phyloP scores from a whole-genome alignment of 2,329 filamentous ascomycete genomes.

The Clonostachys chloroleuca region DNA sequence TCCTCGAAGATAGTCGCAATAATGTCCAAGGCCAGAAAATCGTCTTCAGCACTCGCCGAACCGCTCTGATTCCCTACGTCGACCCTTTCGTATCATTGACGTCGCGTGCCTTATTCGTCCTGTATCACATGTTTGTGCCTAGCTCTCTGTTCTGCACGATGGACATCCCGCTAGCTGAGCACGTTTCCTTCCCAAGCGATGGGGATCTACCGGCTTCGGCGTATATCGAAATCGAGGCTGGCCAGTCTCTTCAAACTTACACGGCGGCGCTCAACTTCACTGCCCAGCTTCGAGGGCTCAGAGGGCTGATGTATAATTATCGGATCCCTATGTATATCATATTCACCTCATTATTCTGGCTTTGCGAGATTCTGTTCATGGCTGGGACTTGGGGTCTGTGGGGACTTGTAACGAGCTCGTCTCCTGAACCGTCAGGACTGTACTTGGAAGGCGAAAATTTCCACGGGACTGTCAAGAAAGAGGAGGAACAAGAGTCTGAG shows the following conservation, averaged over 20 bases:
- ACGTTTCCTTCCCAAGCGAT: constrained; percentile 52
- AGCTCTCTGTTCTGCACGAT: constrained; percentile 60
- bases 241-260: constrained; percentile 73
- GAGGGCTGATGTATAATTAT: constrained; percentile 86
- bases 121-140: constrained; percentile 65
- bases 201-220: constrained; percentile 37
- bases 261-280: constrained; percentile 61
- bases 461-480: constrained; percentile 11
- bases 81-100: constrained; percentile 64
- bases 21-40: constrained; percentile 31
- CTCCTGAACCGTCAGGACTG: constrained; percentile 4
- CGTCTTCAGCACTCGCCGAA: constrained; percentile 63
- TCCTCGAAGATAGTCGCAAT: constrained; percentile 19
- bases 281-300: constrained; percentile 70
- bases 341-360: constrained; percentile 73
- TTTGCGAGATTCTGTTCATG: constrained; percentile 65
- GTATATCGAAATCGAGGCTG: constrained; percentile 64
- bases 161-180: constrained; percentile 68
- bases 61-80: constrained; percentile 75
- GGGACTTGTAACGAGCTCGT: constrained; percentile 21
- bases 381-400: constrained; percentile 60
- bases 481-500: constrained; percentile 24
- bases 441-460: constrained; percentile 5
- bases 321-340: constrained; percentile 63
- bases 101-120: constrained; percentile 57